These are phyloP conservation scores for Rhodosporidiobolus odoratus DNA, from an alignment of 768 basidiomycete species.

Conservation along the genomic window DNA sequence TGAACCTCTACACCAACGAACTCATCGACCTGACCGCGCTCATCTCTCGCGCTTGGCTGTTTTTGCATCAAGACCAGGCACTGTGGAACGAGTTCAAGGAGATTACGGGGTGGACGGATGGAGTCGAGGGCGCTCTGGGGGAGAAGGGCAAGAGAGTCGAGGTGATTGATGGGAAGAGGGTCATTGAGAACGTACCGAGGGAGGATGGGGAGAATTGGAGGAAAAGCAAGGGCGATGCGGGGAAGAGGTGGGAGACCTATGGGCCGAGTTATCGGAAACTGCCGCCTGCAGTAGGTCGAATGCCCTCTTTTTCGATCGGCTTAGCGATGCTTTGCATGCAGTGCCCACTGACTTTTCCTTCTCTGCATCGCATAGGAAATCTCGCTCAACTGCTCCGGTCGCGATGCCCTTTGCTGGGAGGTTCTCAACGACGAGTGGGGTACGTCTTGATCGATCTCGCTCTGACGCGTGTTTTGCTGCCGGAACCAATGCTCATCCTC, in stretches of 20 bases:
- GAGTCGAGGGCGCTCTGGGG: slow-evolving; percentile 44
- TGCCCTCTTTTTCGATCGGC: slow-evolving; percentile 2
- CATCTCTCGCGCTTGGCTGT: slow-evolving; percentile 69
- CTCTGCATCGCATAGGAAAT: slow-evolving; percentile 59
- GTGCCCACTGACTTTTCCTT: neutral
- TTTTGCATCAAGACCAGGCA: slow-evolving; percentile 65
- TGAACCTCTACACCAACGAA: slow-evolving; percentile 81
- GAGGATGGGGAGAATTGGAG: slow-evolving; percentile 58
- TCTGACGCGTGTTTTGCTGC: neutral
- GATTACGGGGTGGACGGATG: slow-evolving; percentile 68
- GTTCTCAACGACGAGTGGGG: slow-evolving; percentile 92
- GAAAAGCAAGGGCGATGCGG: slow-evolving; percentile 49
- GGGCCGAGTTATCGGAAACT: slow-evolving; percentile 60
- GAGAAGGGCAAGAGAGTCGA: slow-evolving; percentile 61
- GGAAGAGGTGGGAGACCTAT: slow-evolving; percentile 52
- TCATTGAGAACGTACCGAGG: slow-evolving; percentile 67
- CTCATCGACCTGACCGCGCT: slow-evolving; percentile 79
- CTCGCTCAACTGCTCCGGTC: slow-evolving; percentile 81
- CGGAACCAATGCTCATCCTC: neutral
- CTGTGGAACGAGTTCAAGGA: slow-evolving; percentile 71
- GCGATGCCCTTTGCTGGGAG: slow-evolving; percentile 88
- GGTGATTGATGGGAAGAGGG: slow-evolving; percentile 53
- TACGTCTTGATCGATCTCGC: no score
- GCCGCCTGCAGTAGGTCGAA: slow-evolving; percentile 17
- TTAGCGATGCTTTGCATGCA: neutral